A percentile compares a stretch with the other conserved stretches of the same genome.
These are phyloP conservation scores for Phylloporus rhodoxanthus DNA, from an alignment of 768 basidiomycete species.

Conservation along the genomic window DNA sequence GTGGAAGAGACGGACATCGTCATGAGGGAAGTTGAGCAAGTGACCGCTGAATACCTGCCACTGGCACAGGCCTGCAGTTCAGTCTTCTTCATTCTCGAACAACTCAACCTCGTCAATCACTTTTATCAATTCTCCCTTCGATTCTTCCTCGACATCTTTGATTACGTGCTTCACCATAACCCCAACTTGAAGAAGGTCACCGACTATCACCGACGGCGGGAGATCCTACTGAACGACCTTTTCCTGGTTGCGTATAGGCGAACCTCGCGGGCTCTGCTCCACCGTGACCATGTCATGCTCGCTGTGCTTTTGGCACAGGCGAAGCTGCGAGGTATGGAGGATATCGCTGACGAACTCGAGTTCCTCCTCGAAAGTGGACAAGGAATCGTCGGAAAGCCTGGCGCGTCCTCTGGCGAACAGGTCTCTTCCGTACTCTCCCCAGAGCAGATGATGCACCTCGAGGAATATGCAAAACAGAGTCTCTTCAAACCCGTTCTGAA, in stretches of 20 bases:
- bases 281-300: conserved; percentile 86
- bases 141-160: conserved; percentile 98
- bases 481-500: conserved; percentile 73
- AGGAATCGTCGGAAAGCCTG: conserved; percentile 39
- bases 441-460: conserved; percentile 66
- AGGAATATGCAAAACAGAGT: conserved; percentile 62
- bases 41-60: conserved; percentile 90
- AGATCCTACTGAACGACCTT: conserved; percentile 79
- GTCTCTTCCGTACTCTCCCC: conserved; percentile 47
- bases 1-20: conserved; percentile 94
- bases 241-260: conserved; percentile 86
- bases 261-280: conserved; percentile 84
- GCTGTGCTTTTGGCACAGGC: conserved; percentile 88
- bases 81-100: conserved; percentile 95
- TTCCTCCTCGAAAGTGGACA: conserved; percentile 89
- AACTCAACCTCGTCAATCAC: conserved; percentile 88
- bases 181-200: conserved; percentile 78
- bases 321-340: conserved; percentile 73
- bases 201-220: conserved; percentile 66
- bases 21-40: conserved; percentile 94
- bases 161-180: conserved; percentile 88
- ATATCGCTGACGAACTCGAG: conserved; percentile 80
- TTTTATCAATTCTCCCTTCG: conserved; percentile 98
- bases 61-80: conserved; percentile 94
- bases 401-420: conserved; percentile 31